Evolutionary conservation across 305 asterid genomes (phyloP).

Genomic region (Fraxinus latifolia): DNA sequence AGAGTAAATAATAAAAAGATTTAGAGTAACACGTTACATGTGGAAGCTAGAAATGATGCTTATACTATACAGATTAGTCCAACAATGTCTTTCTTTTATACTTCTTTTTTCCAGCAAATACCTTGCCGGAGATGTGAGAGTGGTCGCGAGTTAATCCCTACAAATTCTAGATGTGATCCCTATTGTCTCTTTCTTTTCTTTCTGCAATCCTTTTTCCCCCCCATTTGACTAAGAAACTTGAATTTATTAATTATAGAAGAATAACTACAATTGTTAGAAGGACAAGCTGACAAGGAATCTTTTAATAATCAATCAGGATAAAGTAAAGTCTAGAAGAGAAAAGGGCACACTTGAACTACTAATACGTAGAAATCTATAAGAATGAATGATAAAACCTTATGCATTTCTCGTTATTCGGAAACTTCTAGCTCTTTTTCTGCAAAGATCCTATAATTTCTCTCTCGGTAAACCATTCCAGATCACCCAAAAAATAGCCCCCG

Average conservation of each 20-base stretch:
- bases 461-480: neutral
- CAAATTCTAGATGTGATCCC: neutral
- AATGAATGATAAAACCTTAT: neutral
- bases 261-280: neutral
- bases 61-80: neutral
- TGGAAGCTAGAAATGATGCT: neutral
- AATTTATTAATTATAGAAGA: neutral
- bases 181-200: neutral
- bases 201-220: neutral
- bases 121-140: neutral
- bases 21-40: neutral
- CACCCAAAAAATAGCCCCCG: neutral
- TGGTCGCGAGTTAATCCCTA: neutral
- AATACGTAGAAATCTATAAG: neutral
- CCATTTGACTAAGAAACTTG: neutral
- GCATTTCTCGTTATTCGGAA: neutral
- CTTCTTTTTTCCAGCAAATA: neutral
- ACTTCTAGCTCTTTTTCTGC: neutral
- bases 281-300: neutral
- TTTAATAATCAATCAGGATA: neutral
- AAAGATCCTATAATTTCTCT: neutral
- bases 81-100: neutral
- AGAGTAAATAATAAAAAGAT: neutral
- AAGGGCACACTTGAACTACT: neutral
- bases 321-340: neutral